Evolutionary conservation across 2,329 filamentous ascomycete genomes (phyloP), one percentile per base, ranked within the genome.

Genomic region (Drechslera avenae): DNA sequence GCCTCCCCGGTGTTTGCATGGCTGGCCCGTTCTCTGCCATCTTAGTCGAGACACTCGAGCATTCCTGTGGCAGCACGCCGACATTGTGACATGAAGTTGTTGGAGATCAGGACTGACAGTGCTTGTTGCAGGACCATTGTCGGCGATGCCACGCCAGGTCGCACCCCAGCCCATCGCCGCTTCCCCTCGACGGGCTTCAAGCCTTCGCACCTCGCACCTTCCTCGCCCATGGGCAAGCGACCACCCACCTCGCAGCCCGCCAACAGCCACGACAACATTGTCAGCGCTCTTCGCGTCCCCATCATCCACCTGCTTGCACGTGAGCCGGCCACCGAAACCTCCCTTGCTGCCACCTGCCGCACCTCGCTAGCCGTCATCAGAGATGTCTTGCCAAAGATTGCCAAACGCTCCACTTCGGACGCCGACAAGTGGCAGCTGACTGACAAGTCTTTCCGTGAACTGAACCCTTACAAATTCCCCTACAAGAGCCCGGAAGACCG

Each of bases 401-500:
- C 78, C 12, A 75, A 76, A 48, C 76, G 79, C 57, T 78, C 78
- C 40, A 71, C 78, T 35, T 72, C 79, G 32, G 78, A 78, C 14
- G 71, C 77, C 49, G 67, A 69, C 16, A 69, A 66, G 50, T 73
- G 69, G 69, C 68, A 72, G 59, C 73, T 87, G 54, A 79, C 74
- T 28, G 83, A 86, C 68, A 83, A 82, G 62, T 72, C 75, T 13
- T 87, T 81, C 66, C 83, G 82, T 60, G 84, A 86, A 44, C 73
- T 87, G 54, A 83, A 86, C 62, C 78, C 85, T 8, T 86, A 79
- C 77, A 80, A 78, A 6, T 87, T 87, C 63, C 77, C 77, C 10
- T 87, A 86, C 67, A 78, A 76, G 21, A 78, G 73, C 31, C 64
- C 79, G 39, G 78, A 82, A 39, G 81, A 86, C 49, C 78, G 84